Conservation (phyloP, 106 monocot genomes). For the Platanthera guangdongensis region DNA sequence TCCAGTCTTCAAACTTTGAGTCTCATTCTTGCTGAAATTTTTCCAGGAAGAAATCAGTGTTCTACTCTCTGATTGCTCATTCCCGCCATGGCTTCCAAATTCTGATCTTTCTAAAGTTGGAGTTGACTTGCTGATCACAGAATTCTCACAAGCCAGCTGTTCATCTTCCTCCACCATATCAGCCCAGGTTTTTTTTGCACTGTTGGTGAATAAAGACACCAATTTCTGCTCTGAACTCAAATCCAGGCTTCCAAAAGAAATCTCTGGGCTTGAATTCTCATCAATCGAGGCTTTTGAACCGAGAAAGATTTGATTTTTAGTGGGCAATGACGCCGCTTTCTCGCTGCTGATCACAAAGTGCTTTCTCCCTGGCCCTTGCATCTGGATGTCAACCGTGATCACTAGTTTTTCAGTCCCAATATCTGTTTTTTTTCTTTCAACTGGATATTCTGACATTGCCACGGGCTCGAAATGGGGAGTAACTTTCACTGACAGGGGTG, state of each 20-base stretch:
- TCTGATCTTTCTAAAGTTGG: not conserved
- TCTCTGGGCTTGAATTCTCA: not conserved
- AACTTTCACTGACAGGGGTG: not conserved
- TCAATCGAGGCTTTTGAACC: not conserved
- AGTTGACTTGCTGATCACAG: not conserved
- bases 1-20: not conserved
- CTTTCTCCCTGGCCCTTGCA: not conserved
- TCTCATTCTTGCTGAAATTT: not conserved
- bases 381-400: slow-evolving; percentile 6
- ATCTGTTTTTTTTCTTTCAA: not conserved
- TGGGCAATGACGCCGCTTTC: not conserved
- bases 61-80: not conserved
- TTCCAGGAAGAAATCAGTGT: not conserved
- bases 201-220: not conserved
- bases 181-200: slow-evolving; percentile 1
- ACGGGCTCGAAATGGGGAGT: not conserved
- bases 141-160: not conserved
- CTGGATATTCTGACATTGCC: not conserved
- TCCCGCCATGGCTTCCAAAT: not conserved
- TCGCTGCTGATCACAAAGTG: not conserved
- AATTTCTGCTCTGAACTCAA: no score
- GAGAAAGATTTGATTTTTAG: not conserved
- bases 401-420: not conserved
- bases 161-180: slow-evolving; percentile 10
- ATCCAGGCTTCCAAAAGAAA: not conserved